Base-by-base conservation (phyloP, 2,329 filamentous ascomycete species). In the Plenodomus lindquistii region DNA sequence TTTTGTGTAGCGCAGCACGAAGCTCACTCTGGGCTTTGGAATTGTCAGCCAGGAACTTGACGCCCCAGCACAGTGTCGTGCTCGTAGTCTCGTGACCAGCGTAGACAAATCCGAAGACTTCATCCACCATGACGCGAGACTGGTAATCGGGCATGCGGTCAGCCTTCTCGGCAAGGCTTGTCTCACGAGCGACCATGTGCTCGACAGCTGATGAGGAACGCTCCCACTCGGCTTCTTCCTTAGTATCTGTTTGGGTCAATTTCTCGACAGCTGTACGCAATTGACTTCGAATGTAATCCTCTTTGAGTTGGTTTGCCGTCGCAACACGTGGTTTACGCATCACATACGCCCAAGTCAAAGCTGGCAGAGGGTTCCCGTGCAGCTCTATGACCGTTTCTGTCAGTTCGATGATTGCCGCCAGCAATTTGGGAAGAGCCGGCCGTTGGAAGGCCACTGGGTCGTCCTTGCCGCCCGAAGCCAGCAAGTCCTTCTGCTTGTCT, bases 31-130 rank as follows among this genome's bases (percentile, higher is more conserved):
- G 76, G 1, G 63, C 60, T 15, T 50, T 46, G 15, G 59, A 71
- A 37, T 73, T 54, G 24, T 58, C 59, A 15, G 69, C 60, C 3
- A 78, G 64, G 44, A 62, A 60, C 42, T 78, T 78, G 10, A 77
- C 35, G 1, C 54, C 68, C 75, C 76, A 78, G 29, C 53, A 50
- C 0, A 78, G 54, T 0, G 74, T 74, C 7, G 71, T 75, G 10
- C 72, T 66, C 0, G 73, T 77, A 0, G 77, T 79, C 38, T 80
- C 76, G 47, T 78, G 73, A n/a, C 76, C 78, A 38, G 73, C 71
- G 16, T 73, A 48, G 2, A 73, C 49, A 46, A 71, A 70, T 2
- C 64, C 69, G 34, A 67, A 70, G 1, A 55, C 55, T 27, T 58
- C 52, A 3, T 38, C 49, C n/a, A 35, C 21, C 38, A 58, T 51